phyloP scores from a whole-genome alignment of 2,329 filamentous ascomycete species.

The Graphilbum fragrans region DNA sequence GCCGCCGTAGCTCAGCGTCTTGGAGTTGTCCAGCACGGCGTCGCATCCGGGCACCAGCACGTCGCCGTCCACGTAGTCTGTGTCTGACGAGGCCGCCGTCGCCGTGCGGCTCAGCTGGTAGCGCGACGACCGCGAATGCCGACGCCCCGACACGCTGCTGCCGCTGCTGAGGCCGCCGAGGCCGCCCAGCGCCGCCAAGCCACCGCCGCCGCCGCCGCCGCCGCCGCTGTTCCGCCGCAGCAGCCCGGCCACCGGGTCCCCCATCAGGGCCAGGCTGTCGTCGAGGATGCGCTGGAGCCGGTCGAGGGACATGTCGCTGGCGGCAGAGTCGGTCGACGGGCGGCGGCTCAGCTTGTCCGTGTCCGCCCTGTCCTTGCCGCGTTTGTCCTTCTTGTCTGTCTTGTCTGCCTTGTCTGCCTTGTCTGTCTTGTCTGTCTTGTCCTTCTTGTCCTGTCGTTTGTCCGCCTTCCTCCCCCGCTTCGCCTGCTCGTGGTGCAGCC shows the following conservation, averaged over 20 bases:
- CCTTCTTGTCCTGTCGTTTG: too few relatives aligned
- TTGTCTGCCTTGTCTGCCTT: too few relatives aligned
- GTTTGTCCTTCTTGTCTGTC: slow-evolving; percentile 49
- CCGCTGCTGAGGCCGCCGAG: too few relatives aligned
- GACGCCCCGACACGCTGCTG: slow-evolving; percentile 16
- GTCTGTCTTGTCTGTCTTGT: too few relatives aligned
- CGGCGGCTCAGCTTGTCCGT: too few relatives aligned
- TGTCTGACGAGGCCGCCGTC: slow-evolving; percentile 60
- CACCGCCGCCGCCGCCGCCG: background rate
- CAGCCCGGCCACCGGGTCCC: slow-evolving; percentile 16
- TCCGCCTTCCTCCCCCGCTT: too few relatives aligned
- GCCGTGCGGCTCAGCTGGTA: slow-evolving; percentile 32
- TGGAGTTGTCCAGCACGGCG: slow-evolving; percentile 76
- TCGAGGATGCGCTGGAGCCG: slow-evolving; percentile 70
- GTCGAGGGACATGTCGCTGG: slow-evolving; percentile 63
- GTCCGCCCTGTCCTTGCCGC: slow-evolving; percentile 15
- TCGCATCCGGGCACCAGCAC: slow-evolving; percentile 75
- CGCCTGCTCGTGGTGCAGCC: slow-evolving; percentile 72
- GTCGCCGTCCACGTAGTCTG: slow-evolving; percentile 74
- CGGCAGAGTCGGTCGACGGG: slow-evolving; percentile 52
- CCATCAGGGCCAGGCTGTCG: slow-evolving; percentile 46
- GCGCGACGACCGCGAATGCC: slow-evolving; percentile 15
- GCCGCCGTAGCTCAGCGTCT: slow-evolving; percentile 59
- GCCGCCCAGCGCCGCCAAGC: background rate
- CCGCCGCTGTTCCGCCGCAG: background rate